Percentiles rank a stretch among this genome's conserved stretches.
phyloP scores from a whole-genome alignment of 768 basidiomycete genomes.

The Macrocybe gigantea region DNA sequence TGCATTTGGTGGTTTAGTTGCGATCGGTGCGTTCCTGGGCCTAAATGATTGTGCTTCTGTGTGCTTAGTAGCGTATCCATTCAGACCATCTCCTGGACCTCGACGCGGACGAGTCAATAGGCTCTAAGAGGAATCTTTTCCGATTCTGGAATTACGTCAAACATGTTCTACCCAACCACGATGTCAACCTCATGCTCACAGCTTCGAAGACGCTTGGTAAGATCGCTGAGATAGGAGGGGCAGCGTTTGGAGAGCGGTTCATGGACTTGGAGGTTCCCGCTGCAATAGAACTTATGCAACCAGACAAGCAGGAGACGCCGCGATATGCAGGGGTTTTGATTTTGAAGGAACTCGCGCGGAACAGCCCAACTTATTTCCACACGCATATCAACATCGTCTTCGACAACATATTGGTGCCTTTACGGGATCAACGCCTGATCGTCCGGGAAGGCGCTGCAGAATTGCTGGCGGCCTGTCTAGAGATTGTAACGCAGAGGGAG shows the following conservation, averaged over 20 bases:
- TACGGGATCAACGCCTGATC: slow-evolving; percentile 84
- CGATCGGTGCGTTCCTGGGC: slow-evolving; percentile 60
- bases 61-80: slow-evolving; percentile 5
- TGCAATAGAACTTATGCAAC: slow-evolving; percentile 74
- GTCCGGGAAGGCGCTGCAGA: slow-evolving; percentile 93
- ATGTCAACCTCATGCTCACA: slow-evolving; percentile 90
- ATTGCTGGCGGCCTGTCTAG: slow-evolving; percentile 86
- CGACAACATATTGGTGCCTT: slow-evolving; percentile 86
- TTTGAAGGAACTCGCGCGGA: slow-evolving; percentile 86
- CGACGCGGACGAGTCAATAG: slow-evolving; percentile 75
- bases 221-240: slow-evolving; percentile 80
- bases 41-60: background rate
- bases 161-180: slow-evolving; percentile 83
- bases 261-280: slow-evolving; percentile 87
- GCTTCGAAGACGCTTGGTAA: slow-evolving; percentile 90
- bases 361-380: slow-evolving; percentile 84
- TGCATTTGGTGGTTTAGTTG: slow-evolving; percentile 80
- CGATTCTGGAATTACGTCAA: slow-evolving; percentile 92
- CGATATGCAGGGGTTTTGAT: slow-evolving; percentile 94
- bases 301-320: slow-evolving; percentile 76
- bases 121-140: slow-evolving; percentile 76
- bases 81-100: slow-evolving; percentile 70
- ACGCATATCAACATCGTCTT: slow-evolving; percentile 84
- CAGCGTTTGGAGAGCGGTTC: slow-evolving; percentile 80
- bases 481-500: slow-evolving; percentile 76